Conservation (phyloP, 352 stramenopile genomes). For the Pythium pyrilobum region DNA sequence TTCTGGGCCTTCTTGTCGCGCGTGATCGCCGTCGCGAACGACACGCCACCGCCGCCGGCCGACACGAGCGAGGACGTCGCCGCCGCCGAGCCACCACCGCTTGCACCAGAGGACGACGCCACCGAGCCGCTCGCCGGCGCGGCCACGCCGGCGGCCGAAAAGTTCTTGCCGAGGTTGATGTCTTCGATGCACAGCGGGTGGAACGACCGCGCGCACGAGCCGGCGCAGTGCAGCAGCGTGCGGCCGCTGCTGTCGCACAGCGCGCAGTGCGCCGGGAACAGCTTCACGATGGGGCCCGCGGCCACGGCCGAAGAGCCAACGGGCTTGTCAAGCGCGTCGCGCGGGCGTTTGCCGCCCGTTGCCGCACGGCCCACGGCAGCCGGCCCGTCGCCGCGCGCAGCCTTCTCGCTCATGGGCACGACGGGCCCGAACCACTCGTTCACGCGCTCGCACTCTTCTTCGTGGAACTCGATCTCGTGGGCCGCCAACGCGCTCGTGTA, state of each 20-base stretch:
- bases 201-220: slow-evolving; percentile 50
- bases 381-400: neutral
- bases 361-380: neutral
- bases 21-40: slow-evolving; percentile 14
- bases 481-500: slow-evolving; percentile 37
- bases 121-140: neutral
- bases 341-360: slow-evolving; percentile 27
- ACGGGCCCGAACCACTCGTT: slow-evolving; percentile 28
- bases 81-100: neutral
- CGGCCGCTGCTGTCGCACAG: slow-evolving; percentile 47
- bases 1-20: slow-evolving; percentile 30
- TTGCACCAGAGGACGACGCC: slow-evolving; percentile 1
- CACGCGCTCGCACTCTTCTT: slow-evolving; percentile 67
- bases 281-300: slow-evolving; percentile 18
- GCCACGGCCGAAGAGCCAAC: neutral
- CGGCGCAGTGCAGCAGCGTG: slow-evolving; percentile 49
- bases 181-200: slow-evolving; percentile 60
- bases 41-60: neutral
- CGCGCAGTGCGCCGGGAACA: slow-evolving; percentile 55
- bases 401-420: neutral
- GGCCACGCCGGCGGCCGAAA: neutral
- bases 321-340: slow-evolving; percentile 13
- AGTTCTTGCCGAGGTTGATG: slow-evolving; percentile 22
- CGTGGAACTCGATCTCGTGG: slow-evolving; percentile 71
- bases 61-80: slow-evolving; percentile 6